phyloP scores from a whole-genome alignment of 305 asterid genomes.

The Caryopteris hybrid region DNA sequence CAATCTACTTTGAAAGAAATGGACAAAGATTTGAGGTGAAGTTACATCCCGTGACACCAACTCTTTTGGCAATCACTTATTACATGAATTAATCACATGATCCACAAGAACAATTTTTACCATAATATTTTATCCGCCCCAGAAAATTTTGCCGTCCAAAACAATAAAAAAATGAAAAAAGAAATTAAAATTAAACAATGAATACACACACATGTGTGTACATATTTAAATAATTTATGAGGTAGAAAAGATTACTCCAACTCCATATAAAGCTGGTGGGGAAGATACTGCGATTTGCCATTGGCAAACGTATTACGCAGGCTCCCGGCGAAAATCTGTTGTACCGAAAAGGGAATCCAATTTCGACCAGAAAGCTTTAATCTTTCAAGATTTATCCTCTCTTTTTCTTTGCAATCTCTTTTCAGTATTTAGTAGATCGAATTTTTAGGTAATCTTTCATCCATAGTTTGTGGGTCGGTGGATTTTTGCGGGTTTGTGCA shows the following conservation, averaged over 20 bases:
- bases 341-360: neutral
- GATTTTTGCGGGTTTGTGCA: slow-evolving; percentile 15
- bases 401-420: neutral
- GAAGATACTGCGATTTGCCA: slow-evolving; percentile 8
- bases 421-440: slow-evolving; percentile 13
- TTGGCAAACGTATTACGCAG: neutral
- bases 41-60: neutral
- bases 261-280: slow-evolving; percentile 12
- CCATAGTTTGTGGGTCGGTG: slow-evolving; percentile 19
- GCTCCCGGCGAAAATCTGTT: neutral
- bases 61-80: neutral
- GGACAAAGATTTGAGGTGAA: neutral
- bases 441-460: slow-evolving; percentile 7
- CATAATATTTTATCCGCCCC: neutral
- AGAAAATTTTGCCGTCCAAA: neutral
- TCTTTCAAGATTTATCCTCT: neutral
- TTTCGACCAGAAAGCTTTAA: neutral
- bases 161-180: neutral
- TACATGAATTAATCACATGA: slow-evolving; percentile 12
- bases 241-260: neutral
- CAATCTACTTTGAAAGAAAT: neutral
- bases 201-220: neutral
- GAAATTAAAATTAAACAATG: neutral
- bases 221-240: neutral
- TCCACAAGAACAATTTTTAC: neutral